Conservation (phyloP, 2,329 filamentous ascomycete species). For the Metarhizium robertsii region DNA sequence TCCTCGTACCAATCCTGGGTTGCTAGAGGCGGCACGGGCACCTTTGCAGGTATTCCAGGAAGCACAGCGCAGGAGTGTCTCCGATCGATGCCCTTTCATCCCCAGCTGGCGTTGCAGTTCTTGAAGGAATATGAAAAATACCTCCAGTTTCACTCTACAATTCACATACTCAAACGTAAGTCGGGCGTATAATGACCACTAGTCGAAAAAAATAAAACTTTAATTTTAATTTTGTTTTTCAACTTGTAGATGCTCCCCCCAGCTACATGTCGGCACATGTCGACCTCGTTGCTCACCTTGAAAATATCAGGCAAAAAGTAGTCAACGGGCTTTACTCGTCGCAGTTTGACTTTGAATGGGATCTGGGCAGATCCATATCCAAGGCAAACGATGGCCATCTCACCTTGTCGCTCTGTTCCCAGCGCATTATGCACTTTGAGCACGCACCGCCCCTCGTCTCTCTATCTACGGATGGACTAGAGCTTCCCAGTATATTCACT, state of each 20-base stretch:
- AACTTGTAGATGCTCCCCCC: too few relatives aligned
- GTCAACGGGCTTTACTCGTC: neutral
- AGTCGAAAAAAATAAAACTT: too few relatives aligned
- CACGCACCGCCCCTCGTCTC: neutral
- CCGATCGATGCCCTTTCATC: too few relatives aligned
- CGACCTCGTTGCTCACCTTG: too few relatives aligned
- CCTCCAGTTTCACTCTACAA: too few relatives aligned
- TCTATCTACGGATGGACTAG: neutral
- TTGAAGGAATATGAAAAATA: too few relatives aligned
- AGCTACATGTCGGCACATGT: too few relatives aligned
- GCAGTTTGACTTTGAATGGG: slow-evolving; percentile 2
- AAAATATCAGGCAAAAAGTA: too few relatives aligned
- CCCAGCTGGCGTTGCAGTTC: too few relatives aligned
- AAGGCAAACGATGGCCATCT: slow-evolving; percentile 1
- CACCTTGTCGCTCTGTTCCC: neutral
- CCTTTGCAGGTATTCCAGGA: neutral
- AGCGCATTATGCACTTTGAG: neutral
- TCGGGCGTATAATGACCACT: neutral
- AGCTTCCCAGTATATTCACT: too few relatives aligned
- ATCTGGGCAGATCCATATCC: neutral
- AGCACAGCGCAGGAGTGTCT: neutral
- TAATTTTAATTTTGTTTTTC: too few relatives aligned
- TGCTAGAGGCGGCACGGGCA: neutral
- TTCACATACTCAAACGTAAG: too few relatives aligned
- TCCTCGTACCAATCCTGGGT: neutral